These are phyloP conservation scores for Scheffersomyces quercinus DNA, from an alignment of 1,139 yeast genomes.

Conservation along the genomic window DNA sequence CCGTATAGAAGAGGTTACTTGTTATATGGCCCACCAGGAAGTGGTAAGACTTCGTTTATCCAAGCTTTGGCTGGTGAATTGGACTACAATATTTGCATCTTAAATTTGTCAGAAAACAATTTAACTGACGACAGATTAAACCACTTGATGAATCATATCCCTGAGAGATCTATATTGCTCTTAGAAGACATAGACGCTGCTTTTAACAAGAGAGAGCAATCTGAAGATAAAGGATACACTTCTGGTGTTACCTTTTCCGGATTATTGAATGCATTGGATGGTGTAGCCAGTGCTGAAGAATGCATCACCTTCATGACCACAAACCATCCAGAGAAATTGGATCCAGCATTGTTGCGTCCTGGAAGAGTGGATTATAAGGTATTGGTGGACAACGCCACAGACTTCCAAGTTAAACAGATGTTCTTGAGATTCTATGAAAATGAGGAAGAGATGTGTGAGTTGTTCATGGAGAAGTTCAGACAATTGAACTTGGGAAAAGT, in stretches of 20 bases:
- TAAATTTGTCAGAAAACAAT: constrained; percentile 87
- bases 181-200: constrained; percentile 97
- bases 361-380: constrained; percentile 91
- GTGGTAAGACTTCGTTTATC: constrained; percentile 93
- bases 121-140: constrained; percentile 92
- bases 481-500: constrained; percentile 56
- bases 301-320: constrained; percentile 97
- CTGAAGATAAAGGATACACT: constrained; percentile 68
- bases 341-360: constrained; percentile 84
- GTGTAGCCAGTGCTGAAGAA: constrained; percentile 98
- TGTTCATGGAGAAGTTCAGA: constrained; percentile 56
- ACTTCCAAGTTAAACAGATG: constrained; percentile 78
- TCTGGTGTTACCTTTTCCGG: constrained; percentile 97
- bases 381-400: constrained; percentile 81
- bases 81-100: constrained; percentile 91
- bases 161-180: constrained; percentile 79
- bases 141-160: constrained; percentile 94
- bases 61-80: constrained; percentile 96
- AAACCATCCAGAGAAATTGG: constrained; percentile 90
- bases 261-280: constrained; percentile 88
- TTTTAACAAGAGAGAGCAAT: constrained; percentile 77
- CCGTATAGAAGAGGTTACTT: constrained; percentile 96
- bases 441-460: constrained; percentile 57
- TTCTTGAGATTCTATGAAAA: constrained; percentile 83
- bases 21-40: constrained; percentile 96